Percentiles rank a stretch among this genome's conserved stretches.
These are phyloP conservation scores for Tetraselmis chui DNA, from an alignment of 139 green algal species.

Conservation along the genomic window DNA sequence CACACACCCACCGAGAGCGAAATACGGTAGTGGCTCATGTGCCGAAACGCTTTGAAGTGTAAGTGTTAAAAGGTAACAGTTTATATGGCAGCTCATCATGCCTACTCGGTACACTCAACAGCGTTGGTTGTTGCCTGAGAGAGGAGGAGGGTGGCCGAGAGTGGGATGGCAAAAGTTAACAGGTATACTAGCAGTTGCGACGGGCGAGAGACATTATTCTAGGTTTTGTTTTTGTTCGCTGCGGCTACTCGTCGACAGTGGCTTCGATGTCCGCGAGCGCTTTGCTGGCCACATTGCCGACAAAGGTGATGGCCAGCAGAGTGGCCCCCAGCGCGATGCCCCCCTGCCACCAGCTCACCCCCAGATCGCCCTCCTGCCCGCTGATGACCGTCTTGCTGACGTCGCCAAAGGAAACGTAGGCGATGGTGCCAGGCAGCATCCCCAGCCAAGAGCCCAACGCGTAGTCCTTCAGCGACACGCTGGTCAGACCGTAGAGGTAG, in stretches of 20 bases:
- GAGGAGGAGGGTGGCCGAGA: too few species aligned
- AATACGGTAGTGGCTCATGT: too few species aligned
- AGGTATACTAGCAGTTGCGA: too few species aligned
- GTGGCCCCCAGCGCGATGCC: constrained; percentile 49
- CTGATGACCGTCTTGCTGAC: constrained; percentile 20
- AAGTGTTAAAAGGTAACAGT: too few species aligned
- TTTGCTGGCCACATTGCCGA: constrained; percentile 58
- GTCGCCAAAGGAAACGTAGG: constrained; percentile 66
- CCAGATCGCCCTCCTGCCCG: background rate
- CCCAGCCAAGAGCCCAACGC: constrained; percentile 74
- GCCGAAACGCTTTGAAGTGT: too few species aligned
- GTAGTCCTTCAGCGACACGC: constrained; percentile 74
- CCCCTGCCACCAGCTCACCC: constrained; percentile 33
- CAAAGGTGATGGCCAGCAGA: constrained; percentile 49
- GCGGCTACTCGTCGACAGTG: constrained; percentile 19
- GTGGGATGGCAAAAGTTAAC: too few species aligned
- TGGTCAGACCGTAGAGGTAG: constrained; percentile 87
- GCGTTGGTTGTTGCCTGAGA: too few species aligned
- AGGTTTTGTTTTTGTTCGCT: too few species aligned
- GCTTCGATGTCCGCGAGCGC: constrained; percentile 59
- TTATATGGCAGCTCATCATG: too few species aligned
- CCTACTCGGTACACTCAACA: too few species aligned
- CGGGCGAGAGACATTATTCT: too few species aligned
- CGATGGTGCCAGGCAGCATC: constrained; percentile 91
- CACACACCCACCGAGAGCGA: too few species aligned